Base-by-base conservation (phyloP, 768 basidiomycete genomes). In the Dioszegia crocea region DNA sequence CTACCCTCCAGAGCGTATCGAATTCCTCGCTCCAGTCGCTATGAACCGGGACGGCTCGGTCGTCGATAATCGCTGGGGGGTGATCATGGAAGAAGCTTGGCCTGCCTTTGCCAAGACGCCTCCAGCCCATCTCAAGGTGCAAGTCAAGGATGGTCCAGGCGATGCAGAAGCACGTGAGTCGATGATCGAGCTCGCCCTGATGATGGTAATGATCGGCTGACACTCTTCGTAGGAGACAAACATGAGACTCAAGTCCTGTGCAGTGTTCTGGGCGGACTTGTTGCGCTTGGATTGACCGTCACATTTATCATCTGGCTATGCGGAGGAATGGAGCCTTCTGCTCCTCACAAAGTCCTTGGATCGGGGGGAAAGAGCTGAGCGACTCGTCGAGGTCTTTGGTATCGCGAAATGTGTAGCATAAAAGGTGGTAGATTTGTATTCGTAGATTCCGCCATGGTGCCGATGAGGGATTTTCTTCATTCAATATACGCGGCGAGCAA, bases 1-100 rank as follows among this genome's bases (percentile, higher is more conserved):
- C 2, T 70, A 65, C 49, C 61, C 63, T 5, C 14, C 59, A 3
- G 45, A 65, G 17, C 53, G 63, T 14, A 64, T 70, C 33, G 68
- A 70, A 43, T 66, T 66, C 49, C 46, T 62, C 11, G 55, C 52
- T 8, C 49, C 56, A 0, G 47, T 63, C 10, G 40, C 43, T 14
- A 17, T 44, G 0, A 30, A 29, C n/a, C 14, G 6, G 21, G 39
- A 44, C 12, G 57, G 62, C 4, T 11, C 16, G 1, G 60, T 60
- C 9, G 30, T 40, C 0, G 59, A 40, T 17, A 60, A 46, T 10
- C 43, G 52, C 17, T 70, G 68, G 68, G 60, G 36, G 3, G 31
- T 52, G 23, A 49, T 70, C 9, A 47, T 70, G 51, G 68, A 70
- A 16, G 64, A 66, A 33, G 65, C 68, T 12, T 70, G 68, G 68